Conservation (phyloP, 305 asterid species). For the Ilex paraguariensis region DNA sequence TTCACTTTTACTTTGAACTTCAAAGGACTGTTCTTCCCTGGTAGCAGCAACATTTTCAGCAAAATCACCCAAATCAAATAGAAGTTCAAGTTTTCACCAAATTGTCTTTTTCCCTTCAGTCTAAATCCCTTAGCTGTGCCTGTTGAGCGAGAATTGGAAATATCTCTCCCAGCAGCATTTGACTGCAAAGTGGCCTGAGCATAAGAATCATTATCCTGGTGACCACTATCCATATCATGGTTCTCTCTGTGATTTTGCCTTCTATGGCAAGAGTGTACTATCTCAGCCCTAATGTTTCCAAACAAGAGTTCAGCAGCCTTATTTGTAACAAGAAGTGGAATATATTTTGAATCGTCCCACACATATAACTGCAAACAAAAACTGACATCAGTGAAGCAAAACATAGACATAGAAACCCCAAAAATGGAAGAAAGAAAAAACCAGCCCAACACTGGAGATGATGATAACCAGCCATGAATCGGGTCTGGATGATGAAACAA, state of each 20-base stretch:
- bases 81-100: slow-evolving; percentile 24
- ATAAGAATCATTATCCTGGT: background rate
- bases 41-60: slow-evolving; percentile 43
- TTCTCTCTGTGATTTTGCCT: slow-evolving; percentile 19
- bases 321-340: slow-evolving; percentile 49
- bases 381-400: slow-evolving; percentile 1
- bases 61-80: slow-evolving; percentile 54
- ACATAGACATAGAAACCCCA: background rate
- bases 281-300: slow-evolving; percentile 56
- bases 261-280: slow-evolving; percentile 40
- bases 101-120: slow-evolving; percentile 5
- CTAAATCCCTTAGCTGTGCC: background rate
- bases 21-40: slow-evolving; percentile 52
- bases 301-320: slow-evolving; percentile 60
- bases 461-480: background rate
- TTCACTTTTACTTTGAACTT: slow-evolving; percentile 46
- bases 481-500: too few relatives aligned
- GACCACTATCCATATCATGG: slow-evolving; percentile 8
- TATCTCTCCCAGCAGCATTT: background rate
- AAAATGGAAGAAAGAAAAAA: background rate
- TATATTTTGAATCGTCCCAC: slow-evolving; percentile 55
- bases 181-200: background rate
- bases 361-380: slow-evolving; percentile 50
- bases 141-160: background rate
- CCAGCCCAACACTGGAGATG: slow-evolving; percentile 7